Conservation (phyloP, 2,329 filamentous ascomycete genomes). For the Pseudopyrenochaeta lycopersici region DNA sequence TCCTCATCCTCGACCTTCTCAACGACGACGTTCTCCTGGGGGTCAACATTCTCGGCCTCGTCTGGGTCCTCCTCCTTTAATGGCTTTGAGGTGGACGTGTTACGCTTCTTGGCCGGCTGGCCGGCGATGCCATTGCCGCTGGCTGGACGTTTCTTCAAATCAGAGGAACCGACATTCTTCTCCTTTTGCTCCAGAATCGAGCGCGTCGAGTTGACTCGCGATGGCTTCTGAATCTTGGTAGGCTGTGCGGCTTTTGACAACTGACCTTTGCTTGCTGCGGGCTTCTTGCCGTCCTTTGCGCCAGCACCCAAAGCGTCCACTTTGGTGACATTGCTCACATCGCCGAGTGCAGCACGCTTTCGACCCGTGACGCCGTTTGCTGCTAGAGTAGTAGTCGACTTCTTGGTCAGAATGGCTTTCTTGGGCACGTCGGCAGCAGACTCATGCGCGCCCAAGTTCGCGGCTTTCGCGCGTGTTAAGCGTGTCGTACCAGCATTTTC, state of each 20-base stretch:
- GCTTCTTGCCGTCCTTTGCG: constrained; percentile 74
- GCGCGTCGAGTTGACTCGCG: constrained; percentile 68
- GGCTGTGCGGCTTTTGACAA: constrained; percentile 82
- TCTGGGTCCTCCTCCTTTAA: constrained; percentile 64
- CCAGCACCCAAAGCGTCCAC: constrained; percentile 58
- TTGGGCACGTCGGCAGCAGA: constrained; percentile 65
- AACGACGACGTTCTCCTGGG: constrained; percentile 59
- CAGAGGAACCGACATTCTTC: constrained; percentile 68
- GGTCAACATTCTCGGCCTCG: constrained; percentile 66
- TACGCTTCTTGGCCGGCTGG: constrained; percentile 73
- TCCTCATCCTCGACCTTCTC: constrained; percentile 19
- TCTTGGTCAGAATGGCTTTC: constrained; percentile 57
- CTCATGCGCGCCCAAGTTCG: constrained; percentile 67
- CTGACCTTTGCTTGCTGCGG: constrained; percentile 67
- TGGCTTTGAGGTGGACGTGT: constrained; percentile 62
- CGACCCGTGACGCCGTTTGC: constrained; percentile 60
- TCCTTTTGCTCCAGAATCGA: constrained; percentile 73
- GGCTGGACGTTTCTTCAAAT: constrained; percentile 78
- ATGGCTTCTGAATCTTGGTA: constrained; percentile 80
- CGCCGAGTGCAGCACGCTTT: constrained; percentile 86
- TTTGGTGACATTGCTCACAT: constrained; percentile 96
- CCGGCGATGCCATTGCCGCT: constrained; percentile 75
- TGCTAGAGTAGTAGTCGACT: constrained; percentile 48
- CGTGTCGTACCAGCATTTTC: constrained; percentile 83
- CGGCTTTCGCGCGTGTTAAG: constrained; percentile 91